Evolutionary conservation across 331 rosid species (phyloP).

Genomic region (Stylosanthes scabra): DNA sequence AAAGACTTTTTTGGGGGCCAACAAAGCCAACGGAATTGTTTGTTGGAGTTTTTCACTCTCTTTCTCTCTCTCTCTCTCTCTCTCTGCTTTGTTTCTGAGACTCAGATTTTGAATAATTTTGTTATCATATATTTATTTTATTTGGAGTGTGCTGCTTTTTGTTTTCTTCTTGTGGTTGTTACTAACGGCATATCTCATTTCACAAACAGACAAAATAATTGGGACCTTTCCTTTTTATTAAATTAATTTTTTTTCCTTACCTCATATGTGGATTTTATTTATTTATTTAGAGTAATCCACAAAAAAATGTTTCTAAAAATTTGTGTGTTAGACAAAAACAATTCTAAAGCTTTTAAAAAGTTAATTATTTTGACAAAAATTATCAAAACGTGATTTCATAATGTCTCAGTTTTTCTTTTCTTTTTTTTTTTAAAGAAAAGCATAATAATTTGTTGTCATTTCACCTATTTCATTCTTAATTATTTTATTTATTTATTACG

Average conservation of each 20-base stretch:
- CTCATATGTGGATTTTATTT: too few relatives aligned
- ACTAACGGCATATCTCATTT: constrained; percentile 31
- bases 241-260: neutral
- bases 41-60: neutral
- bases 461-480: too few relatives aligned
- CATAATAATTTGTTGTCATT: too few relatives aligned
- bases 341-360: too few relatives aligned
- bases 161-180: constrained; percentile 36
- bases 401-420: too few relatives aligned
- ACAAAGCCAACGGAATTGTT: constrained; percentile 46
- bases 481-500: too few relatives aligned
- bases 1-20: constrained; percentile 16
- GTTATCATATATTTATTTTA: constrained; percentile 13
- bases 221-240: neutral
- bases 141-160: constrained; percentile 21
- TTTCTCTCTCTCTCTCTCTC: neutral
- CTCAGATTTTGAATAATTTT: constrained; percentile 42
- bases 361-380: too few relatives aligned
- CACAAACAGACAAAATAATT: constrained; percentile 18
- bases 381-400: too few relatives aligned
- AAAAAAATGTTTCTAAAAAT: too few relatives aligned
- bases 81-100: neutral
- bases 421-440: too few relatives aligned
- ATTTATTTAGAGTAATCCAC: too few relatives aligned
- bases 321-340: too few relatives aligned